phyloP scores from a whole-genome alignment of 805 yeast species.

The Lipomyces spencermartinsiae region DNA sequence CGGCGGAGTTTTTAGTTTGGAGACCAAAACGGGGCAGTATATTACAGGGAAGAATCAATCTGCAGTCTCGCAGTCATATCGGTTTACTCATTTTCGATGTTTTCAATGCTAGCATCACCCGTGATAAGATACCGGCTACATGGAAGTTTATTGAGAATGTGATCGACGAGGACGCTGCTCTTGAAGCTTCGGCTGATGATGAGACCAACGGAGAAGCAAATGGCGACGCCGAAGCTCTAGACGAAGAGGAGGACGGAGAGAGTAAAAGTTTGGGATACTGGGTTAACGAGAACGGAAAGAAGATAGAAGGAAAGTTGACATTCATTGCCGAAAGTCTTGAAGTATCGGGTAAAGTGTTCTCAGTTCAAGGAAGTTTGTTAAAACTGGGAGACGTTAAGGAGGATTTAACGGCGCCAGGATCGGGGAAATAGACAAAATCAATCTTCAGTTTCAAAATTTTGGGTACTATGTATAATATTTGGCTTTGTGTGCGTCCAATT shows the following conservation, averaged over 20 bases:
- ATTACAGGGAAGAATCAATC: slow-evolving; percentile 84
- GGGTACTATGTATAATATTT: slow-evolving; percentile 1
- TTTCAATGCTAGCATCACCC: slow-evolving; percentile 90
- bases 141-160: slow-evolving; percentile 89
- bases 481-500: not conserved
- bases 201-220: slow-evolving; percentile 25
- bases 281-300: slow-evolving; percentile 75
- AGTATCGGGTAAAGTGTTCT: slow-evolving; percentile 75
- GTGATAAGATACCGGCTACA: slow-evolving; percentile 78
- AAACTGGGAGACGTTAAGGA: slow-evolving; percentile 61
- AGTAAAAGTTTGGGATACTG: slow-evolving; percentile 78
- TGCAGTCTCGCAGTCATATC: slow-evolving; percentile 94
- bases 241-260: slow-evolving; percentile 10
- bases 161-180: slow-evolving; percentile 56
- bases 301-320: slow-evolving; percentile 80
- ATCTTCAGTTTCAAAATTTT: not conserved
- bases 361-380: slow-evolving; percentile 85
- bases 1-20: slow-evolving; percentile 86
- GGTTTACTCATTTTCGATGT: slow-evolving; percentile 91
- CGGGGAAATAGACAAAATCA: not conserved
- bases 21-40: slow-evolving; percentile 86
- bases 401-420: slow-evolving; percentile 84
- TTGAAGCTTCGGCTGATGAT: slow-evolving; percentile 23
- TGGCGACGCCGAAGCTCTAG: slow-evolving; percentile 39
- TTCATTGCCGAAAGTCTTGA: slow-evolving; percentile 75